Conservation (phyloP, 2,329 filamentous ascomycete species). For the Hortaea sp. region DNA sequence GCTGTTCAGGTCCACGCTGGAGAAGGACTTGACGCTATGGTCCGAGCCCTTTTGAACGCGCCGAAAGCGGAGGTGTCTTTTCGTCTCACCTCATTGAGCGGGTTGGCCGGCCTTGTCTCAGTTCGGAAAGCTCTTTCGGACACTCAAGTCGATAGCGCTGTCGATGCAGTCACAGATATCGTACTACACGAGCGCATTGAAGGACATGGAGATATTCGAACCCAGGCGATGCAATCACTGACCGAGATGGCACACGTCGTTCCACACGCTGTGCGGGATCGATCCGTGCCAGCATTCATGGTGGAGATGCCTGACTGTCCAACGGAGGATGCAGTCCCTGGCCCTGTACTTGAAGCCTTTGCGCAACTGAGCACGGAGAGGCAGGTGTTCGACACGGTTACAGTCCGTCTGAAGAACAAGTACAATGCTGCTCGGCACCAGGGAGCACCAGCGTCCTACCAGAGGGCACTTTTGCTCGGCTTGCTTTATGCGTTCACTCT, state of each 20-base stretch:
- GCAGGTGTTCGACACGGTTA: constrained; percentile 53
- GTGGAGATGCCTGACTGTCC: constrained; percentile 47
- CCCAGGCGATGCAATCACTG: constrained; percentile 48
- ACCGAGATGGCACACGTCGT: constrained; percentile 53
- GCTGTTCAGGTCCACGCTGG: constrained; percentile 30
- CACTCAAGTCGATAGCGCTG: constrained; percentile 37
- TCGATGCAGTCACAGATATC: constrained; percentile 52
- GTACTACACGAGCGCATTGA: constrained; percentile 49
- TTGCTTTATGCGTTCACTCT: constrained; percentile 52
- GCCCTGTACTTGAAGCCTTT: constrained; percentile 51
- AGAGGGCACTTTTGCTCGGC: constrained; percentile 50
- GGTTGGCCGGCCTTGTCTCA: constrained; percentile 33
- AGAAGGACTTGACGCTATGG: constrained; percentile 33
- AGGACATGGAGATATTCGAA: constrained; percentile 47
- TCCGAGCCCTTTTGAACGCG: constrained; percentile 33
- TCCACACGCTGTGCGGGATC: constrained; percentile 52
- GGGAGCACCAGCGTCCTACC: constrained; percentile 42
- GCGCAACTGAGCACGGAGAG: constrained; percentile 54
- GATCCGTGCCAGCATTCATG: constrained; percentile 57
- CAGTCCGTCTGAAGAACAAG: constrained; percentile 54
- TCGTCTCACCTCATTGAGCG: constrained; percentile 35
- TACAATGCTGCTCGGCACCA: constrained; percentile 47
- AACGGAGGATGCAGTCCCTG: constrained; percentile 38
- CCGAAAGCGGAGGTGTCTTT: constrained; percentile 41
- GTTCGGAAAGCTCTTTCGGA: constrained; percentile 32